Evolutionary conservation across 225 moss, liverwort and hornwort genomes (phyloP), one percentile per base, ranked within the genome.

Genomic region (Neckera pumila): DNA sequence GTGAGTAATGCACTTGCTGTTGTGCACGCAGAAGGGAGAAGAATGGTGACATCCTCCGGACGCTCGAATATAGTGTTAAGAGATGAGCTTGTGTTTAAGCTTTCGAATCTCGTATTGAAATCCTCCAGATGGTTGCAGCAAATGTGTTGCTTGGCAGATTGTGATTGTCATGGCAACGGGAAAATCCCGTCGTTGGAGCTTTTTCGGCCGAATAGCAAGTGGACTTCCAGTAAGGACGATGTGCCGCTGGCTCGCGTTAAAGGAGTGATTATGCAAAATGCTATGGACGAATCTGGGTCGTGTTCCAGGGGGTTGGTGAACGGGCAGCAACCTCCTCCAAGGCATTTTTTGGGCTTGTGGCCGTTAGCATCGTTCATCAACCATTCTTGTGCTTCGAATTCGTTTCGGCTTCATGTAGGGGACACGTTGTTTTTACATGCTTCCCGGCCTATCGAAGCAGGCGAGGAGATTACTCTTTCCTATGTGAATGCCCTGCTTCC

Each of bases 1-100:
- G 98, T 96, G 34, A 96, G 96, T 76, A 98, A 98, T 84, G 95
- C 96, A 56, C 91, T 98, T 4, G 92, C 95, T 28, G 94, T 94
- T 28, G 93, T 95, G 66, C 88, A 89, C 76, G 86, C 88, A 42
- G 89, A 89, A 79, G 92, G 88, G 67, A 89, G 93, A 67, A 84
- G 82, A 70, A 93, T 91, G 86, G 91, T 87, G 33, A 93, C 86
- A 11, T 89, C 89, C 28, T 92, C 94, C 42, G 93, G 93, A 81
- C 93, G 96, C 56, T 94, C 88, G 18, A 94, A 91, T 83, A 89
- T 88, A 38, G 79, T 77, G n/a, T 58, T 90, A 59, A 84, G 89
- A 85, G 94, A 94, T 72, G 94, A 94, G 76, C 86, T 94, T 58
- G 91, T 92, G 28, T 91, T 90, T 77, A 94, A 91, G 56, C 91